These are phyloP conservation scores for Fusarium multiceps DNA, from an alignment of 2,329 filamentous ascomycete species.

Conservation along the genomic window DNA sequence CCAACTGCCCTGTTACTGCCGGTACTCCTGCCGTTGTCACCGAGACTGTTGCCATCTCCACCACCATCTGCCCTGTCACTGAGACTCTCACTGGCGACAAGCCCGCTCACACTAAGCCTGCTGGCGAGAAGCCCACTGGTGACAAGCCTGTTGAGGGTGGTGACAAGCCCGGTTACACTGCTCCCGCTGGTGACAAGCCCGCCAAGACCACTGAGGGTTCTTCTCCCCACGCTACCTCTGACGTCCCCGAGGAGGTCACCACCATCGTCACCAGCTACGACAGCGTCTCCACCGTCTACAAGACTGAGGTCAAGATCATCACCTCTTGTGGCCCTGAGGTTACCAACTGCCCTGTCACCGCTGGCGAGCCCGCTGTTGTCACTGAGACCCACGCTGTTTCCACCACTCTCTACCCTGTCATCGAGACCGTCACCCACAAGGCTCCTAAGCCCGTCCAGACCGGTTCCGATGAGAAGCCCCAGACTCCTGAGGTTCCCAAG, in stretches of 20 bases:
- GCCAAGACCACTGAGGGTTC: slow-evolving; percentile 33
- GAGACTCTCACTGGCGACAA: slow-evolving; percentile 53
- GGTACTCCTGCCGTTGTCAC: slow-evolving; percentile 61
- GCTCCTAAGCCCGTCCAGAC: slow-evolving; percentile 36
- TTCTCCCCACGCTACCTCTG: slow-evolving; percentile 42
- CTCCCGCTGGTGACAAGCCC: slow-evolving; percentile 12
- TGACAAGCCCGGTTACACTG: slow-evolving; percentile 23
- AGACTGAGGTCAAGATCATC: slow-evolving; percentile 36
- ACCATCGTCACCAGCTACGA: slow-evolving; percentile 36
- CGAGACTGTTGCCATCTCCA: slow-evolving; percentile 66
- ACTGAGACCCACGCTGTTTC: slow-evolving; percentile 42
- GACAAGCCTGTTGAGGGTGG: slow-evolving; percentile 30
- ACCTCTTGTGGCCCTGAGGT: slow-evolving; percentile 49
- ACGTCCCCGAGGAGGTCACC: slow-evolving; percentile 32
- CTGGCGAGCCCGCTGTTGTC: slow-evolving; percentile 37
- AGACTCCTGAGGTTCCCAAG: slow-evolving; percentile 51
- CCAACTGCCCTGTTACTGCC: slow-evolving; percentile 63
- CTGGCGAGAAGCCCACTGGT: slow-evolving; percentile 18
- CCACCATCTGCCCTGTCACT: slow-evolving; percentile 71
- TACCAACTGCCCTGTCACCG: slow-evolving; percentile 60
- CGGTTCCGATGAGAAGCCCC: slow-evolving; percentile 36
- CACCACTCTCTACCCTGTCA: slow-evolving; percentile 43
- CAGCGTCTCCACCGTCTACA: slow-evolving; percentile 26
- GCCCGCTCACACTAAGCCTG: slow-evolving; percentile 25
- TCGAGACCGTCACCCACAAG: slow-evolving; percentile 39